A percentile compares a stretch with the other conserved stretches of the same genome.
Evolutionary conservation across 371 early-diverging fungal genomes (phyloP).

Genomic region (Dichotomocladium elegans): DNA sequence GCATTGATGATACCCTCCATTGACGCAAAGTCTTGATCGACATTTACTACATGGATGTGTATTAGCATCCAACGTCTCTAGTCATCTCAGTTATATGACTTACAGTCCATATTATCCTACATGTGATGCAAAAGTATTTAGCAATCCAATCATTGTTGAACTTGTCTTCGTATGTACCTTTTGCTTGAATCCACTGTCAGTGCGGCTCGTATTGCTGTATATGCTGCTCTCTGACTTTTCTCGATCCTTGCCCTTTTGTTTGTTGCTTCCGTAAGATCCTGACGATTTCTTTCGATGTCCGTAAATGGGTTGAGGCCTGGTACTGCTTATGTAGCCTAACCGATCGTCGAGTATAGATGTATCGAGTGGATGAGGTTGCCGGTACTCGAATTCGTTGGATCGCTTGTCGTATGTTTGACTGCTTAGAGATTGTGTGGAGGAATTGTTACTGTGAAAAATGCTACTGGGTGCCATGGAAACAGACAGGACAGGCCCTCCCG

Average conservation of each 20-base stretch:
- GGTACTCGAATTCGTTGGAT: conserved; percentile 8
- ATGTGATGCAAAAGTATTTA: not conserved
- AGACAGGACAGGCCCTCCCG: too few relatives aligned
- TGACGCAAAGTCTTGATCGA: conserved; percentile 37
- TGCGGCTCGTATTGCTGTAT: not conserved
- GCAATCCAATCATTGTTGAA: not conserved
- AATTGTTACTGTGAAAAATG: conserved; percentile 2
- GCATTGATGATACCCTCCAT: conserved; percentile 48
- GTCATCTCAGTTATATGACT: not conserved
- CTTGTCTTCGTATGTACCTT: not conserved
- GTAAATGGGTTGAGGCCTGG: not conserved
- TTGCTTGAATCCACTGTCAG: not conserved
- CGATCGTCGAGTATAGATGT: conserved; percentile 4
- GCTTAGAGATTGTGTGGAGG: conserved; percentile 1
- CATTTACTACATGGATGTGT: conserved; percentile 10
- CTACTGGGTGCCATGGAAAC: too few relatives aligned
- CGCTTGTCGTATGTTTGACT: conserved; percentile 4
- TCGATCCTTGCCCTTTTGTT: conserved; percentile 6
- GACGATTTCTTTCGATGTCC: conserved; percentile 9
- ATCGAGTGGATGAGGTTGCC: conserved; percentile 4
- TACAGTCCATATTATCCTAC: conserved; percentile 12
- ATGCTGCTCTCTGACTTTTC: conserved; percentile 8
- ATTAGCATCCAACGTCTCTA: not conserved
- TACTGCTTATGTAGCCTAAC: not conserved
- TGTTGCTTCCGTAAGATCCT: not conserved